Conservation (phyloP, 768 basidiomycete species). For the Pulveroboletus sp. region DNA sequence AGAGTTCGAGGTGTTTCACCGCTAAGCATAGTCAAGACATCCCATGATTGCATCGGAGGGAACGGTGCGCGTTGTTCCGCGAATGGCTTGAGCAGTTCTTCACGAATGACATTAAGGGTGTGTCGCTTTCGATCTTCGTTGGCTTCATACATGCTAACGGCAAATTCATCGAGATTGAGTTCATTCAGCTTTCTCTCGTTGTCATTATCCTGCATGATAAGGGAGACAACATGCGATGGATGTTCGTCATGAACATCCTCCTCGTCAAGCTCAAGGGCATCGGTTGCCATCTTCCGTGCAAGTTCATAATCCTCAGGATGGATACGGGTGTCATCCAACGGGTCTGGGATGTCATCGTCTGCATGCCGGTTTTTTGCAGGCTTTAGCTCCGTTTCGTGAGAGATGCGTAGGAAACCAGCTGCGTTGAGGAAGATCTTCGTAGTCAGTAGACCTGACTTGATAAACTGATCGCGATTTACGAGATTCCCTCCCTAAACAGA, state of each 20-base stretch:
- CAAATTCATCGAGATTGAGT: constrained; percentile 94
- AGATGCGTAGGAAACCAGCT: constrained; percentile 86
- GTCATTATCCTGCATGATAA: constrained; percentile 82
- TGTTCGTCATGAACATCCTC: constrained; percentile 93
- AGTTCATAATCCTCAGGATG: constrained; percentile 98
- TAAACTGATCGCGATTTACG: constrained; percentile 84
- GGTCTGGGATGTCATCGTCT: constrained; percentile 76
- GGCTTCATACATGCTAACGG: constrained; percentile 83
- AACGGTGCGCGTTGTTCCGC: constrained; percentile 71
- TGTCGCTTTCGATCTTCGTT: constrained; percentile 86
- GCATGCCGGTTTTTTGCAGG: constrained; percentile 55
- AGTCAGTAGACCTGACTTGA: constrained; percentile 74
- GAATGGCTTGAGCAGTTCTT: constrained; percentile 80
- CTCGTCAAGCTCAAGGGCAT: constrained; percentile 95
- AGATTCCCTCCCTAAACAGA: constrained; percentile 75
- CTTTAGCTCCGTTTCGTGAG: constrained; percentile 65
- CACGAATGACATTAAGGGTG: constrained; percentile 83
- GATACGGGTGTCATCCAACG: constrained; percentile 92
- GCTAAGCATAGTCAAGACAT: constrained; percentile 92
- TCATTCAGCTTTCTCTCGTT: constrained; percentile 81
- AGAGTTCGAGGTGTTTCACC: constrained; percentile 86
- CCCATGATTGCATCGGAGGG: constrained; percentile 63
- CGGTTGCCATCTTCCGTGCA: constrained; percentile 97
- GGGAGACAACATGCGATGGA: constrained; percentile 83
- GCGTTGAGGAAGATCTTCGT: constrained; percentile 92